Conservation (phyloP, 2,329 filamentous ascomycete species). For the Cyanodermella asteris region DNA sequence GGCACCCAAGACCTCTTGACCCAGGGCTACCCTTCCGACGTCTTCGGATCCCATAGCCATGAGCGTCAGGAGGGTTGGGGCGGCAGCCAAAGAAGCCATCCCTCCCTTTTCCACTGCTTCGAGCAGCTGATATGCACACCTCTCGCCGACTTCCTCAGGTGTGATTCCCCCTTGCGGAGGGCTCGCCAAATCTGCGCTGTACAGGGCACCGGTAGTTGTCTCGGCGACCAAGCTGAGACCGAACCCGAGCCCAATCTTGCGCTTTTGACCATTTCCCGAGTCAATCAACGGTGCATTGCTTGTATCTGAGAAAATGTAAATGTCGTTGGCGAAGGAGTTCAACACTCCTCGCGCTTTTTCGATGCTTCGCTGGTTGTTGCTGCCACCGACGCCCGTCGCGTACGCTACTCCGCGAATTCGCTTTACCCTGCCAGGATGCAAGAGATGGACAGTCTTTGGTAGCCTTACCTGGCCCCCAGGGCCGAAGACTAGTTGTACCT, state of each 20-base stretch:
- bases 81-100: constrained; percentile 52
- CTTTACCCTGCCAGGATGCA: constrained; percentile 68
- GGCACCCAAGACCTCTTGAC: constrained; percentile 58
- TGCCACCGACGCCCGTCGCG: constrained; percentile 72
- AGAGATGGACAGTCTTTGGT: constrained; percentile 79
- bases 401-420: constrained; percentile 84
- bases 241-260: constrained; percentile 64
- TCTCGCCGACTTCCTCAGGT: constrained; percentile 74
- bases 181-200: constrained; percentile 60
- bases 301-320: constrained; percentile 62
- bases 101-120: constrained; percentile 67
- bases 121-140: constrained; percentile 72
- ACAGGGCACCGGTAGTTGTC: constrained; percentile 67
- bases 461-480: constrained; percentile 81
- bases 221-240: constrained; percentile 81
- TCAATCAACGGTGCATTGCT: constrained; percentile 38
- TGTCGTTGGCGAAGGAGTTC: constrained; percentile 68
- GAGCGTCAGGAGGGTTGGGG: constrained; percentile 54
- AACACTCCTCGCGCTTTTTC: constrained; percentile 69
- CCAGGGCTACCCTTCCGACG: constrained; percentile 66
- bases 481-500: constrained; percentile 84
- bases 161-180: constrained; percentile 61
- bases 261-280: constrained; percentile 41
- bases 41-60: constrained; percentile 99
- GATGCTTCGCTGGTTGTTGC: constrained; percentile 90